phyloP scores from a whole-genome alignment of 176 grass and related monocot genomes.

The Pontederia paniculata region DNA sequence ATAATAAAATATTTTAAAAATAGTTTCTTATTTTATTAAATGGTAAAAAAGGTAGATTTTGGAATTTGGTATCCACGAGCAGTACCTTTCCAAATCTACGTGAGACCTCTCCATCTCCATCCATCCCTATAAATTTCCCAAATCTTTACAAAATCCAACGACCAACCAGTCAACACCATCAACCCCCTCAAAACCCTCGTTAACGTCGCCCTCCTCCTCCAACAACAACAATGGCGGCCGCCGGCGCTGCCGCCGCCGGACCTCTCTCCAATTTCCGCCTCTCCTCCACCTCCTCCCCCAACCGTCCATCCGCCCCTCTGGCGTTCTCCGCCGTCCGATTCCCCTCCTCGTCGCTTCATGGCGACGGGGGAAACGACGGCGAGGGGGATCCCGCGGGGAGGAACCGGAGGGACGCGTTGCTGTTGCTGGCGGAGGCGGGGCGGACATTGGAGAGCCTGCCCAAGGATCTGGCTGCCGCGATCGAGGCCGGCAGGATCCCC shows the following conservation, averaged over 20 bases:
- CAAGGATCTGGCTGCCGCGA: conserved; percentile 58
- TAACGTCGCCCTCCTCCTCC: neutral
- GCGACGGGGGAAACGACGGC: conserved; percentile 2
- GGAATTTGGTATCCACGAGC: too few relatives aligned
- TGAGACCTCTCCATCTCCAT: too few relatives aligned
- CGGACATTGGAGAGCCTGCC: conserved; percentile 75
- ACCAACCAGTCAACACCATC: too few relatives aligned
- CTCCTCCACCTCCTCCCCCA: conserved; percentile 9
- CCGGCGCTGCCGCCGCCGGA: neutral
- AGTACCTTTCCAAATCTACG: too few relatives aligned
- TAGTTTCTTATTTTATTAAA: too few relatives aligned
- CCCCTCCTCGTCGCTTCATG: conserved; percentile 14
- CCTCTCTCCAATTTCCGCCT: conserved; percentile 13
- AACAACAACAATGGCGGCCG: conserved; percentile 5
- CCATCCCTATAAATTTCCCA: too few relatives aligned
- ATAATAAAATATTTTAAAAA: too few relatives aligned
- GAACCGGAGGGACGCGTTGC: conserved; percentile 42
- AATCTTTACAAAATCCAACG: too few relatives aligned
- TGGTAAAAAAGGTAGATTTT: too few relatives aligned
- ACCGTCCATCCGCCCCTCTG: neutral
- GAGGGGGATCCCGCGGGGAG: conserved; percentile 30
- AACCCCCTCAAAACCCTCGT: too few relatives aligned
- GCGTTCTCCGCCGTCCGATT: conserved; percentile 21
- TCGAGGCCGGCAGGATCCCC: conserved; percentile 51
- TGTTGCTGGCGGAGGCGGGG: conserved; percentile 65